phyloP scores from a whole-genome alignment of 2,329 filamentous ascomycete genomes.

The Aplosporella prunicola region DNA sequence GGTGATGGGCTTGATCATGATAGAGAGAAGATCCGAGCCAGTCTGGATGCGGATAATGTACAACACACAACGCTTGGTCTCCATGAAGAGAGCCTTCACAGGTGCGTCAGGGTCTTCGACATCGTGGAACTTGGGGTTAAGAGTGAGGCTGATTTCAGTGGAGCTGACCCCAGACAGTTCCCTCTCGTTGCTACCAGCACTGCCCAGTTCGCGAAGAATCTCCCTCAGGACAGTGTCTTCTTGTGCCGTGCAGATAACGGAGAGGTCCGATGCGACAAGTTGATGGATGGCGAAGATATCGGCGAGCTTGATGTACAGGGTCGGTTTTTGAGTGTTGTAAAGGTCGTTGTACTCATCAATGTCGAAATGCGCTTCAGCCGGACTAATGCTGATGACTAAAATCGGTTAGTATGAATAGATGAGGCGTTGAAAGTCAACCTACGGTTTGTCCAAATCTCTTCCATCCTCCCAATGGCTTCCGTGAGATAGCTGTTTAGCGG shows the following conservation, averaged over 20 bases:
- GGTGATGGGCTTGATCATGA: conserved; percentile 80
- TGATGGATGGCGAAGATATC: conserved; percentile 96
- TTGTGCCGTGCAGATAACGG: conserved; percentile 63
- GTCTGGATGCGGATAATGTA: conserved; percentile 97
- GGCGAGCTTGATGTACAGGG: conserved; percentile 97
- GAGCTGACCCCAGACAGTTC: conserved; percentile 82
- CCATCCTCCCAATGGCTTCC: conserved; percentile 72
- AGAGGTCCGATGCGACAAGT: conserved; percentile 70
- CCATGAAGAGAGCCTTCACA: conserved; percentile 89
- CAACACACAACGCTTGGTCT: conserved; percentile 91
- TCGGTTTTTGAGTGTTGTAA: conserved; percentile 92
- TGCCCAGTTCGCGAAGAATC: conserved; percentile 86
- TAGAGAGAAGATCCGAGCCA: conserved; percentile 84
- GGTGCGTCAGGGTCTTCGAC: conserved; percentile 90
- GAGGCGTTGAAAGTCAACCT: conserved; percentile 22
- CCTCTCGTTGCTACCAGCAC: conserved; percentile 90
- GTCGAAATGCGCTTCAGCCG: conserved; percentile 86
- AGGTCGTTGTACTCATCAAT: conserved; percentile 99
- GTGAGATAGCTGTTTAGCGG: conserved; percentile 86
- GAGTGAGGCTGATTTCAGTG: conserved; percentile 80
- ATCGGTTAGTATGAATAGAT: conserved; percentile 25
- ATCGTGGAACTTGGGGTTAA: conserved; percentile 83
- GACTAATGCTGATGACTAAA: conserved; percentile 67
- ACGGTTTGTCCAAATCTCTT: conserved; percentile 61
- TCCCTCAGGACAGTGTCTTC: conserved; percentile 78